Evolutionary conservation across 371 early-diverging fungal species (phyloP).

Genomic region (Smittium culicis): DNA sequence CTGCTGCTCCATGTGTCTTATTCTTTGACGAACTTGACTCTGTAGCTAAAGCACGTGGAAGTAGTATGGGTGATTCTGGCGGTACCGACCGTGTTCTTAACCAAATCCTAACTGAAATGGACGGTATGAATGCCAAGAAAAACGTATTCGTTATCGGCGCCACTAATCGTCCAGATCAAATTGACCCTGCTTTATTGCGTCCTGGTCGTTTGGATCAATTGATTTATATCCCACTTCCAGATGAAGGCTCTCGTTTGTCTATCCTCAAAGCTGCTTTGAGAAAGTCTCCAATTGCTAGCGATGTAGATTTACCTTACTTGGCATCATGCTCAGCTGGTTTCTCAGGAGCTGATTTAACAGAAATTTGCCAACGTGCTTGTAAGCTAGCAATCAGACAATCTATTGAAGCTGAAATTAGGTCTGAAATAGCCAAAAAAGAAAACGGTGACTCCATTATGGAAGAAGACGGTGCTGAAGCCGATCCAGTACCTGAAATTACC

Average conservation of each 20-base stretch:
- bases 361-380: slow-evolving; percentile 99
- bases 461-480: slow-evolving; percentile 24
- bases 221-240: slow-evolving; percentile 98
- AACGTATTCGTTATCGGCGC: slow-evolving; percentile 99
- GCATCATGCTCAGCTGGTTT: slow-evolving; percentile 92
- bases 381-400: slow-evolving; percentile 98
- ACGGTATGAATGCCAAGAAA: slow-evolving; percentile 99
- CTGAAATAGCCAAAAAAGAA: slow-evolving; percentile 48
- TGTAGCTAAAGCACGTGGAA: slow-evolving; percentile 95
- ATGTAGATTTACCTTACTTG: slow-evolving; percentile 77
- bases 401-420: slow-evolving; percentile 87
- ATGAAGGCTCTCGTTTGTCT: slow-evolving; percentile 73
- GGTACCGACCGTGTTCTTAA: slow-evolving; percentile 98
- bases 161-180: slow-evolving; percentile 98
- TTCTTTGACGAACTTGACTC: slow-evolving; percentile 99
- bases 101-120: slow-evolving; percentile 99
- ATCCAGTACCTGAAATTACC: slow-evolving; percentile 86
- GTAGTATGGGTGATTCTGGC: slow-evolving; percentile 70
- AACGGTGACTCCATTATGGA: slow-evolving; percentile 53
- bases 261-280: slow-evolving; percentile 91
- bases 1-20: slow-evolving; percentile 99
- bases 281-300: slow-evolving; percentile 87
- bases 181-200: slow-evolving; percentile 87
- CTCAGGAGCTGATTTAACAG: slow-evolving; percentile 99
- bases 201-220: slow-evolving; percentile 99